Conservation (phyloP, 257 asterid genomes). For the Nicotiana paniculata region DNA sequence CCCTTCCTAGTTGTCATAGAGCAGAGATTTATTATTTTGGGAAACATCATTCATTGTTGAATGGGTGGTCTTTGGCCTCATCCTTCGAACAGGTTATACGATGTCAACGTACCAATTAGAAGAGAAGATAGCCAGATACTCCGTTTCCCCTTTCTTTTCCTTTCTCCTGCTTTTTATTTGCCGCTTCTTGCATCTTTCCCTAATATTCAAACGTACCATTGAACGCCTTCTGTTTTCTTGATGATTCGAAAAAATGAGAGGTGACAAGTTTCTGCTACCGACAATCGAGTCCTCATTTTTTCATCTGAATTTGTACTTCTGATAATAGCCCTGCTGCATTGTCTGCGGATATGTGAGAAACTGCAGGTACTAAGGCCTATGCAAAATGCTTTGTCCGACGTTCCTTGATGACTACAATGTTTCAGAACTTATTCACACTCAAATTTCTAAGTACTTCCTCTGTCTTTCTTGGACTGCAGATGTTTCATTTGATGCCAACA, state of each 20-base stretch:
- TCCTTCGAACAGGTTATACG: neutral
- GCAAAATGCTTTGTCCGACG: neutral
- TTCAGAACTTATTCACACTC: neutral
- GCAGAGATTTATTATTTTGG: neutral
- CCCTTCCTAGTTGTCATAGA: neutral
- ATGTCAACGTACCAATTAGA: neutral
- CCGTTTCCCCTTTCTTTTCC: neutral
- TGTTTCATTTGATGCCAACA: constrained; percentile 94
- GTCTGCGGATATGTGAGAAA: neutral
- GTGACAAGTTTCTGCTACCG: neutral
- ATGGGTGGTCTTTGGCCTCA: neutral
- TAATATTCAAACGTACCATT: neutral
- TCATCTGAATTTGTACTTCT: neutral
- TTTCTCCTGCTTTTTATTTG: neutral
- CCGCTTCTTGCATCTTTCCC: neutral
- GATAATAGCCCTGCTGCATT: neutral
- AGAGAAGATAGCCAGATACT: neutral
- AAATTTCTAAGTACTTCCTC: neutral
- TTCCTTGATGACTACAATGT: neutral
- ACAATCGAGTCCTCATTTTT: neutral
- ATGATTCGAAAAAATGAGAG: neutral
- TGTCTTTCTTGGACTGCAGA: constrained; percentile 33
- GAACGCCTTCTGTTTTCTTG: neutral
- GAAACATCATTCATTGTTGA: neutral
- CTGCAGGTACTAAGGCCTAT: neutral